phyloP scores from a whole-genome alignment of 2,329 filamentous ascomycete species.

The Proliferodiscus dingleyae region DNA sequence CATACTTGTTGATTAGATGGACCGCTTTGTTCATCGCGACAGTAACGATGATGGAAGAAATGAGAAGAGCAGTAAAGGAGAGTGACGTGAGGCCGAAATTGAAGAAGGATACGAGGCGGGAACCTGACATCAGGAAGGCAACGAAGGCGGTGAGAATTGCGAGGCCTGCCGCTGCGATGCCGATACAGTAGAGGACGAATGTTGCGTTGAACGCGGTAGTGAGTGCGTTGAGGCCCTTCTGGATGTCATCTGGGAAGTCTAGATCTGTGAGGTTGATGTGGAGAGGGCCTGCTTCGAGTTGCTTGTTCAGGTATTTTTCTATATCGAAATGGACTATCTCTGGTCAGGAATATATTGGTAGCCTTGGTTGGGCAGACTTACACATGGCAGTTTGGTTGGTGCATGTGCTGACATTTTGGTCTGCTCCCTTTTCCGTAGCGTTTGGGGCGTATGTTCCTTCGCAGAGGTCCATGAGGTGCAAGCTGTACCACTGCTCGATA shows the following conservation, averaged over 20 bases:
- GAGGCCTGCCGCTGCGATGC: conserved; percentile 47
- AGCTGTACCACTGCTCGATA: conserved; percentile 56
- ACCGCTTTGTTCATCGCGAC: conserved; percentile 53
- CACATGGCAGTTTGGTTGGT: conserved; percentile 48
- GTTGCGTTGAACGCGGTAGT: conserved; percentile 45
- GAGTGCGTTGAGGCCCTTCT: conserved; percentile 47
- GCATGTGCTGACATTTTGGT: conserved; percentile 50
- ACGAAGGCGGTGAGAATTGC: conserved; percentile 42
- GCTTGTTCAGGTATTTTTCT: conserved; percentile 41
- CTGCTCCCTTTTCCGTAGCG: conserved; percentile 34
- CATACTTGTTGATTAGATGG: conserved; percentile 39
- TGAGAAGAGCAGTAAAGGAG: conserved; percentile 55
- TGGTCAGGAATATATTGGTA: not conserved
- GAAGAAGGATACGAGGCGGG: conserved; percentile 41
- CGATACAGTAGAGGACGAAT: conserved; percentile 56
- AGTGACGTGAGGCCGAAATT: conserved; percentile 44
- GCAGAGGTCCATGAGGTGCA: conserved; percentile 58
- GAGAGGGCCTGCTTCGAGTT: conserved; percentile 39
- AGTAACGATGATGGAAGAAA: conserved; percentile 69
- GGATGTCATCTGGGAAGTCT: conserved; percentile 52
- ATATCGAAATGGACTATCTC: conserved; percentile 48
- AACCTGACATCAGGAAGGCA: conserved; percentile 39
- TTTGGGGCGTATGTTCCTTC: conserved; percentile 37
- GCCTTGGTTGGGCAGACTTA: conserved; percentile 15
- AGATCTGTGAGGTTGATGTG: conserved; percentile 46